A percentile compares a stretch with the other conserved stretches of the same genome.
phyloP scores from a whole-genome alignment of 2,329 filamentous ascomycete species.

The Ophiostoma piceae region DNA sequence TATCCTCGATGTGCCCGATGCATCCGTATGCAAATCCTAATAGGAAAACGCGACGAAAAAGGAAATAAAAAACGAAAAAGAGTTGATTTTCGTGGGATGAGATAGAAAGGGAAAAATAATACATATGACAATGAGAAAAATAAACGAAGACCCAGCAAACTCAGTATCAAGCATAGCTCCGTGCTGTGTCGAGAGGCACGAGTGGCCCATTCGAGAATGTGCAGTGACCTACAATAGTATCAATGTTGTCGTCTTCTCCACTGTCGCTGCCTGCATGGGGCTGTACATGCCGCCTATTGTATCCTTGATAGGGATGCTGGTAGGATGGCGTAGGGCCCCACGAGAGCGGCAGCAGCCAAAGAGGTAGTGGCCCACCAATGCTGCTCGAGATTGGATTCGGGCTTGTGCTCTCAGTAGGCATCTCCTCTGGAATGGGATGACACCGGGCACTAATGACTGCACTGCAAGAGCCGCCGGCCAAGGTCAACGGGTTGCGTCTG shows the following conservation, averaged over 20 bases:
- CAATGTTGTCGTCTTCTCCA: slow-evolving; percentile 16
- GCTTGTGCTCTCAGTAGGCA: slow-evolving; percentile 14
- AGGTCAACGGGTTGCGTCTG: slow-evolving; percentile 44
- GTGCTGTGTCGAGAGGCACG: slow-evolving; percentile 34
- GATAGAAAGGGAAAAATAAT: not conserved
- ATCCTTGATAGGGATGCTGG: slow-evolving; percentile 31
- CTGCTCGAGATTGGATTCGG: slow-evolving; percentile 24
- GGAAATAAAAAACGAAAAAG: not conserved
- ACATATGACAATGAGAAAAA: not conserved
- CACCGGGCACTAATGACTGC: slow-evolving; percentile 49
- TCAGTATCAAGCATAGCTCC: slow-evolving; percentile 37
- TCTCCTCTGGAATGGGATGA: slow-evolving; percentile 36
- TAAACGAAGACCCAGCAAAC: not conserved
- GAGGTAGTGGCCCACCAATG: slow-evolving; percentile 20
- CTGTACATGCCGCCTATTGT: slow-evolving; percentile 30
- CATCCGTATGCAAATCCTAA: not conserved
- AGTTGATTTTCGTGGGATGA: too few species aligned
- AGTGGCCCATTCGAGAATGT: slow-evolving; percentile 40
- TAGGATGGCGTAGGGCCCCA: slow-evolving; percentile 43
- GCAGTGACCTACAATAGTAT: slow-evolving; percentile 38
- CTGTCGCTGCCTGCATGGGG: not conserved
- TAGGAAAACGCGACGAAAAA: not conserved
- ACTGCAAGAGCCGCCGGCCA: slow-evolving; percentile 46
- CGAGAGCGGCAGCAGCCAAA: slow-evolving; percentile 38
- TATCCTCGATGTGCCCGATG: not conserved